Percentiles rank a stretch among this genome's conserved stretches.
These are phyloP conservation scores for Linnemannia zychae DNA, from an alignment of 192 early-diverging fungal species.

Conservation along the genomic window DNA sequence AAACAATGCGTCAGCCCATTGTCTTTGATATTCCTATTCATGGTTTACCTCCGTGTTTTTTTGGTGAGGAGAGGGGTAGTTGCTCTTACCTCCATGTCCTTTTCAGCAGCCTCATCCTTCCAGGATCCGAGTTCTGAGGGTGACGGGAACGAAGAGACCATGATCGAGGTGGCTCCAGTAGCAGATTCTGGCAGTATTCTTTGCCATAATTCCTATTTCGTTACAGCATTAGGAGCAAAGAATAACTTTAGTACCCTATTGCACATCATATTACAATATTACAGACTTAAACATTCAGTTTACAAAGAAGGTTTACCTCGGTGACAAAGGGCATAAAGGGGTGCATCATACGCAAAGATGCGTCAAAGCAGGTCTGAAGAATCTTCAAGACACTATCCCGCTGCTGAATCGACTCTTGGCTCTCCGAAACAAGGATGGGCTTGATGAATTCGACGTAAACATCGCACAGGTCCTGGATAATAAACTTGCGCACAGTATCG, in stretches of 20 bases:
- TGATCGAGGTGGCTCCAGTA: constrained; percentile 51
- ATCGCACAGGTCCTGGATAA: constrained; percentile 95
- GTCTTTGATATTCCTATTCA: no score
- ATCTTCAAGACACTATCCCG: constrained; percentile 63
- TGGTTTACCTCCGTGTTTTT: no score
- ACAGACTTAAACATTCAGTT: not conserved
- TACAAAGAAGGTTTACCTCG: constrained; percentile 71
- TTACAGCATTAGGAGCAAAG: not conserved
- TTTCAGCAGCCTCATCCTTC: constrained; percentile 59
- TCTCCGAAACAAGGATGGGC: constrained; percentile 75
- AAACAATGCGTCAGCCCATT: not conserved
- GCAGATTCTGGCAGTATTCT: constrained; percentile 29
- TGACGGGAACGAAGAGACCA: constrained; percentile 63
- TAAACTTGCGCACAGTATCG: constrained; percentile 86
- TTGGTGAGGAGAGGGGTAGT: no score
- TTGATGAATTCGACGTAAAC: constrained; percentile 93
- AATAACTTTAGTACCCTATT: not conserved
- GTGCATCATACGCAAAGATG: constrained; percentile 86
- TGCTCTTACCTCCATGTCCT: constrained; percentile 64
- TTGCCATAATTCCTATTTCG: constrained; percentile 70
- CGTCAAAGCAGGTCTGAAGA: constrained; percentile 81
- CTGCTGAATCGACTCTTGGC: constrained; percentile 62
- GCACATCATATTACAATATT: not conserved
- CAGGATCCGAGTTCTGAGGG: constrained; percentile 33
- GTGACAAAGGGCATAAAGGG: constrained; percentile 99